A percentile compares a stretch with the other conserved stretches of the same genome.
Evolutionary conservation across 108 stramenopile genomes (phyloP).

Genomic region (Cafeteria roenbergensis): DNA sequence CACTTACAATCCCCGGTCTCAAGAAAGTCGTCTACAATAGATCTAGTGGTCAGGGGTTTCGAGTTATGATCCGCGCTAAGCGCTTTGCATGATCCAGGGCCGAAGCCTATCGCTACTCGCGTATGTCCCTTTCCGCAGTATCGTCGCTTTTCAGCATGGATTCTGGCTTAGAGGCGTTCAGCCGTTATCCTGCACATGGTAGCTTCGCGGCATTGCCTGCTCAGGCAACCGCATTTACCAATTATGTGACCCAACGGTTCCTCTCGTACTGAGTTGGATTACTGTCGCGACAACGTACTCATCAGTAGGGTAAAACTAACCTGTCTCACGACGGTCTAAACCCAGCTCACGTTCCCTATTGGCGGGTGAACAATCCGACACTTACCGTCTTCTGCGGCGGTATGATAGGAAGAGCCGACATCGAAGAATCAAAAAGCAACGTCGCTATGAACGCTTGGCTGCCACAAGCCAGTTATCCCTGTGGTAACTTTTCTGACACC

Average conservation of each 20-base stretch:
- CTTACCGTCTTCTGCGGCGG: slow-evolving; percentile 86
- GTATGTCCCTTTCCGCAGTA: too few species aligned
- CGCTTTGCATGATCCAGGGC: too few species aligned
- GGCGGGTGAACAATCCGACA: slow-evolving; percentile 91
- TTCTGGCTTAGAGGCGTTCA: slow-evolving; percentile 27
- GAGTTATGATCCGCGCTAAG: too few species aligned
- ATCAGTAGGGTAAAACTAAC: slow-evolving; percentile 86
- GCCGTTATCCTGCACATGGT: slow-evolving; percentile 22
- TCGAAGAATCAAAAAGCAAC: slow-evolving; percentile 83
- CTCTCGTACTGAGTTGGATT: slow-evolving; percentile 18
- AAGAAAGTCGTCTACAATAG: too few species aligned
- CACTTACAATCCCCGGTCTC: too few species aligned
- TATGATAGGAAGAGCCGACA: slow-evolving; percentile 85
- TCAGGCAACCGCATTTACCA: slow-evolving; percentile 14
- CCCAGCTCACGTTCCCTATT: slow-evolving; percentile 89
- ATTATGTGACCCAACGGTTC: slow-evolving; percentile 15
- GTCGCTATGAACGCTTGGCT: slow-evolving; percentile 42
- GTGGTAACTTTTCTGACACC: slow-evolving; percentile 97
- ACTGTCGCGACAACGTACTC: not conserved
- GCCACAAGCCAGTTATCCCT: slow-evolving; percentile 74
- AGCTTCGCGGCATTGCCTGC: slow-evolving; percentile 22
- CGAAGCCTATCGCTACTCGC: too few species aligned
- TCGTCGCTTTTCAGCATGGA: too few species aligned
- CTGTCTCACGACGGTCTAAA: slow-evolving; percentile 96
- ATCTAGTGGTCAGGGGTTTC: too few species aligned